Evolutionary conservation across 2,329 filamentous ascomycete genomes (phyloP), one percentile per base, ranked within the genome.

Genomic region (Aspergillus ustus): DNA sequence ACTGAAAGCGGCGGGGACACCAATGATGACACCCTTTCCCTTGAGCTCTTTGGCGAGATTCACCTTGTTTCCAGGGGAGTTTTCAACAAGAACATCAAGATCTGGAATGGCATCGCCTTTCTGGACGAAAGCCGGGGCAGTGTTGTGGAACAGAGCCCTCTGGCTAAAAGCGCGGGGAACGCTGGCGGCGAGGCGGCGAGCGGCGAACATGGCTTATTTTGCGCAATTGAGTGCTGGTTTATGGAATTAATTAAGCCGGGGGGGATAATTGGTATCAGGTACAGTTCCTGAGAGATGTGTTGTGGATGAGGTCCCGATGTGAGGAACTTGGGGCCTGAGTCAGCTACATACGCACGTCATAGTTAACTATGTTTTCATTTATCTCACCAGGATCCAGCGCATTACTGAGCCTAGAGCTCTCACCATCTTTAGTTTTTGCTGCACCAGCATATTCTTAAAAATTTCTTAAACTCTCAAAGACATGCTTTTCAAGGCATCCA

Each of bases 21-120:
- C 92, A 68, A 98, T 85, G 74, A 98, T 89, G 70, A 97, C 80
- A 61, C 91, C 92, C 73, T 92, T 91, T 66, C 86, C 88, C 65
- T 83, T 83, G 64, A 96, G 84, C 81, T 96, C 92, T 66, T 90
- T 85, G 69, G 91, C 87, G 62, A 98, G 84, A 79, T 92, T 94
- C 77, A 98, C 88, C 80, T 93, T 95, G 85, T 93, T 96, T 63
- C 91, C 92, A 0, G 94, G 94, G n/a, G 90, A 93, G 79, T 86
- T 85, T 81, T 98, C 91, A 66, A 89, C 89, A 69, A 97, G 85
- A 53, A 91, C 88, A 66, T 93, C 87, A 61, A 94, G 80, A 77
- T 88, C 81, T 49, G 94, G 95, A 59, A 98, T 83, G 68, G 84
- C 80, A 77, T 97, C 93, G 72, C 93, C 93, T 63, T 88, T 88